Percentiles rank a stretch among this genome's conserved stretches.
These are phyloP conservation scores for Curvularia eragrostidis DNA, from an alignment of 2,329 filamentous ascomycete species.

Conservation along the genomic window DNA sequence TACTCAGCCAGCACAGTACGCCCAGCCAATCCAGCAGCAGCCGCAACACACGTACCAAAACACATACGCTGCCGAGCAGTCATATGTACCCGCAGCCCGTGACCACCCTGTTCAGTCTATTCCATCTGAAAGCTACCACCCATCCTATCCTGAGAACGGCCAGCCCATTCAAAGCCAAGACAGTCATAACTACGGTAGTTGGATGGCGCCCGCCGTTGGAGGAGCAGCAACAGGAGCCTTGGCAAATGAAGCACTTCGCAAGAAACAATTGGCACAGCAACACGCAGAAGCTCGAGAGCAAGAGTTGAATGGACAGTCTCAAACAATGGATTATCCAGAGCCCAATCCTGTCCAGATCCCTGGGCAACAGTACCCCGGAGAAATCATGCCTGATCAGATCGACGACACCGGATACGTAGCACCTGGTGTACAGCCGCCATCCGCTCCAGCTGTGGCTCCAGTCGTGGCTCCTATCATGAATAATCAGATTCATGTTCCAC, in stretches of 20 bases:
- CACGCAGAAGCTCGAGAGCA: conserved; percentile 36
- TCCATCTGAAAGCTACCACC: conserved; percentile 4
- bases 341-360: conserved; percentile 17
- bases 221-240: conserved; percentile 52
- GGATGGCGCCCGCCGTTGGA: conserved; percentile 61
- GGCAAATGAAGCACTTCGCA: conserved; percentile 45
- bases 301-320: conserved; percentile 19
- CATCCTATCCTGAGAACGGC: conserved; percentile 5
- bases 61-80: conserved; percentile 25
- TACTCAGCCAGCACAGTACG: not conserved
- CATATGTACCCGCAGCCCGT: conserved; percentile 10
- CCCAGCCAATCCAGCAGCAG: conserved; percentile 19
- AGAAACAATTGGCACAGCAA: conserved; percentile 38
- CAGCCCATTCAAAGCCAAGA: conserved; percentile 39
- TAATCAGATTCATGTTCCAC: conserved; percentile 18
- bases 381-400: conserved; percentile 20
- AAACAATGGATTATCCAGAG: conserved; percentile 3
- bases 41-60: conserved; percentile 25
- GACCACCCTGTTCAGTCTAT: conserved; percentile 9
- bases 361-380: conserved; percentile 21
- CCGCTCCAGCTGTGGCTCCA: conserved; percentile 22
- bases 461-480: conserved; percentile 16
- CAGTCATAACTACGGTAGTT: conserved; percentile 59
- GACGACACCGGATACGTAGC: conserved; percentile 22
- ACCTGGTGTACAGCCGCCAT: conserved; percentile 11